Evolutionary conservation across 768 basidiomycete species (phyloP).

Genomic region (Ramaria rubella): DNA sequence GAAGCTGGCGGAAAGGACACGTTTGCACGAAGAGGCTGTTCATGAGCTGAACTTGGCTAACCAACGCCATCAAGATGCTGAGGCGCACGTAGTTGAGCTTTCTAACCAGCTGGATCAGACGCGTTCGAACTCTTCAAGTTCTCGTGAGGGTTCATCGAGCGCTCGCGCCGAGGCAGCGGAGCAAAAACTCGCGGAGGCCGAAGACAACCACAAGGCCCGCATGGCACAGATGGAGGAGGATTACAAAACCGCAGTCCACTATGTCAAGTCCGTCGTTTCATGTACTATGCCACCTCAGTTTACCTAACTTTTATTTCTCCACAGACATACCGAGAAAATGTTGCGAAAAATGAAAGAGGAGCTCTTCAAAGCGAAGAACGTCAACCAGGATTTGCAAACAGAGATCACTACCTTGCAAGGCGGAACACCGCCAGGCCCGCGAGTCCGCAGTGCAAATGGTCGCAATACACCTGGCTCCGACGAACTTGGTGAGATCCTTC

Average conservation of each 20-base stretch:
- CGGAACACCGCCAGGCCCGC: slow-evolving; percentile 45
- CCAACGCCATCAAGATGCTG: slow-evolving; percentile 67
- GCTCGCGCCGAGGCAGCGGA: slow-evolving; percentile 62
- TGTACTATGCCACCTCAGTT: neutral
- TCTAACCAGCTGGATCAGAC: slow-evolving; percentile 61
- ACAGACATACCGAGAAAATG: slow-evolving; percentile 95
- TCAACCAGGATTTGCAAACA: slow-evolving; percentile 73
- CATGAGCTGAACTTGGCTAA: slow-evolving; percentile 63
- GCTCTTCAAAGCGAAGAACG: slow-evolving; percentile 79
- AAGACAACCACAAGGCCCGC: slow-evolving; percentile 68
- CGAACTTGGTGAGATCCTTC: slow-evolving; percentile 57
- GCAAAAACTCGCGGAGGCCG: slow-evolving; percentile 70
- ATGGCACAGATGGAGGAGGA: slow-evolving; percentile 90
- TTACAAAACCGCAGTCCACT: slow-evolving; percentile 94
- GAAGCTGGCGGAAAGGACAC: slow-evolving; percentile 64
- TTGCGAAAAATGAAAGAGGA: slow-evolving; percentile 96
- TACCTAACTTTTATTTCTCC: slow-evolving; percentile 1
- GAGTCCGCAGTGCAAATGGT: slow-evolving; percentile 54
- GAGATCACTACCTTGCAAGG: slow-evolving; percentile 72
- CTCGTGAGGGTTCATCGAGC: slow-evolving; percentile 28
- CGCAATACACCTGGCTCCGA: slow-evolving; percentile 74
- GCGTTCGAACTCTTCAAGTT: slow-evolving; percentile 39
- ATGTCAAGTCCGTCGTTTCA: slow-evolving; percentile 72
- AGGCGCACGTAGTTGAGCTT: slow-evolving; percentile 59
- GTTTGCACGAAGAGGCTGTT: slow-evolving; percentile 67